These are phyloP conservation scores for Trichosporon asahii DNA, from an alignment of 1,284 basidiomycete species.

Conservation along the genomic window DNA sequence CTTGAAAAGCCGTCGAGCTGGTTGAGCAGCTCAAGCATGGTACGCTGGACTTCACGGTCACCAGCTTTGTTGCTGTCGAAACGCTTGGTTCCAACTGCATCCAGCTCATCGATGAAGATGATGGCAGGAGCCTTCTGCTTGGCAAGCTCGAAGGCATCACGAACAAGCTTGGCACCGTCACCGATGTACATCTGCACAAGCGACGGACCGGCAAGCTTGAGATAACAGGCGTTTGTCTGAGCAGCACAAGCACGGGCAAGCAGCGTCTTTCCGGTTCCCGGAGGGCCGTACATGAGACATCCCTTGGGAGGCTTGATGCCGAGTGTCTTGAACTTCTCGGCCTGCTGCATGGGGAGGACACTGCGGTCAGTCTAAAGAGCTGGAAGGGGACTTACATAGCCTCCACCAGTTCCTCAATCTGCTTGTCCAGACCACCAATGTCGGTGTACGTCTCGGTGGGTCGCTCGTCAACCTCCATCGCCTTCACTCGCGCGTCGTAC, in stretches of 20 bases:
- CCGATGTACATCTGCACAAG: slow-evolving; percentile 68
- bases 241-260: slow-evolving; percentile 73
- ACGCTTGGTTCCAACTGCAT: slow-evolving; percentile 97
- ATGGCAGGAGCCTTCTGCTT: slow-evolving; percentile 98
- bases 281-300: slow-evolving; percentile 74
- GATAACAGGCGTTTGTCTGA: slow-evolving; percentile 75
- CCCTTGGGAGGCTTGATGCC: slow-evolving; percentile 79
- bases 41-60: slow-evolving; percentile 97
- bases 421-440: slow-evolving; percentile 75
- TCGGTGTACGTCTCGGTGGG: slow-evolving; percentile 76
- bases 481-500: slow-evolving; percentile 74
- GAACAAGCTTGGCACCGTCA: slow-evolving; percentile 91
- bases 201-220: slow-evolving; percentile 73
- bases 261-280: slow-evolving; percentile 74
- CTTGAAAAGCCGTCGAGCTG: slow-evolving; percentile 79
- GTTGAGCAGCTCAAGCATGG: slow-evolving; percentile 97
- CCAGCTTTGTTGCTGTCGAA: slow-evolving; percentile 97
- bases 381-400: slow-evolving; percentile 57
- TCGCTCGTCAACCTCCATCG: slow-evolving; percentile 88
- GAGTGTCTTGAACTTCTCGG: slow-evolving; percentile 73
- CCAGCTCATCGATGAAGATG: slow-evolving; percentile 98
- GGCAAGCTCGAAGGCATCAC: slow-evolving; percentile 95
- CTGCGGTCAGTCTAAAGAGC: slow-evolving; percentile 28
- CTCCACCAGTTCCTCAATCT: slow-evolving; percentile 76
- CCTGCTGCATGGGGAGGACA: slow-evolving; percentile 75